Conservation (phyloP, 164 flowering plant genomes). For the Chloranthus sessilifolius region DNA sequence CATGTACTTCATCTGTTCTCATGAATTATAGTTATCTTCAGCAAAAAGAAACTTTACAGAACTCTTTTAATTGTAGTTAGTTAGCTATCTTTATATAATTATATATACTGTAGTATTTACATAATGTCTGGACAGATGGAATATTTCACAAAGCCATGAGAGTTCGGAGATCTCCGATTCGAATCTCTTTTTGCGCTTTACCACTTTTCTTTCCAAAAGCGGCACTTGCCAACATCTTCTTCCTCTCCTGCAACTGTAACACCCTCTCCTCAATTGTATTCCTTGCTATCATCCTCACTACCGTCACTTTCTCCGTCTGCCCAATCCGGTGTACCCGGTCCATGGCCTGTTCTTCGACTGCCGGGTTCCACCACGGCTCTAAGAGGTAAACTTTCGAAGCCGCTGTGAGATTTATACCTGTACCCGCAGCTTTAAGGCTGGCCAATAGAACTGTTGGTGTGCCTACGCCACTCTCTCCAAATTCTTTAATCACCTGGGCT, state of each 20-base stretch:
- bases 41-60: too few relatives aligned
- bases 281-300: slow-evolving; percentile 64
- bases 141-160: slow-evolving; percentile 68
- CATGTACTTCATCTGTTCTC: too few relatives aligned
- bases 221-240: slow-evolving; percentile 57
- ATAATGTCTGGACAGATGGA: too few relatives aligned
- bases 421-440: slow-evolving; percentile 70
- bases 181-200: slow-evolving; percentile 42
- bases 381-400: slow-evolving; percentile 79
- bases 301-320: slow-evolving; percentile 68
- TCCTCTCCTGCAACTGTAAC: slow-evolving; percentile 70
- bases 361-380: slow-evolving; percentile 99
- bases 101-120: too few relatives aligned
- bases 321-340: slow-evolving; percentile 92
- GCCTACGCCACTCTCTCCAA: slow-evolving; percentile 28
- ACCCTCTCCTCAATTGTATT: slow-evolving; percentile 85
- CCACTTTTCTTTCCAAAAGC: slow-evolving; percentile 46
- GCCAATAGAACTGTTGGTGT: slow-evolving; percentile 69
- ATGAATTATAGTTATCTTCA: too few relatives aligned
- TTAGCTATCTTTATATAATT: too few relatives aligned
- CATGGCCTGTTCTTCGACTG: slow-evolving; percentile 96
- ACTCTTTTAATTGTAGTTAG: too few relatives aligned
- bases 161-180: slow-evolving; percentile 44
- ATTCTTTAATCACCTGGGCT: slow-evolving; percentile 57
- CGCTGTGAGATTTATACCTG: slow-evolving; percentile 80